Percentiles rank a stretch among this genome's conserved stretches.
Conservation (phyloP, 495 filamentous ascomycete genomes). For the Xylaria longipes region DNA sequence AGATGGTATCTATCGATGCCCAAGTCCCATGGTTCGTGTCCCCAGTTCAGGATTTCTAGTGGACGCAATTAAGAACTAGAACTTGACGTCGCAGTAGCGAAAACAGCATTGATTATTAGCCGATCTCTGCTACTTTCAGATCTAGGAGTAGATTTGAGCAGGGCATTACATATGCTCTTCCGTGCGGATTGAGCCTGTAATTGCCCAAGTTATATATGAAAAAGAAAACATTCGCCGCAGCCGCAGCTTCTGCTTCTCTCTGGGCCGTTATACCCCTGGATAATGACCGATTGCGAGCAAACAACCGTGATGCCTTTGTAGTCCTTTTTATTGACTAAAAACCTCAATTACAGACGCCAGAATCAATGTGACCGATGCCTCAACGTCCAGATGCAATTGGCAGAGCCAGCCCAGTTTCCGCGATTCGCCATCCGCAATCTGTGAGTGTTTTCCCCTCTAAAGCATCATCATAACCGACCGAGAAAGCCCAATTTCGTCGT, state of each 20-base stretch:
- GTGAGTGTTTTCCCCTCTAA: slow-evolving; percentile 44
- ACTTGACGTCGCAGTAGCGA: not conserved
- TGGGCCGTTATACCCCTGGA: not conserved
- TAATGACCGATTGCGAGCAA: not conserved
- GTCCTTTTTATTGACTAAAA: slow-evolving; percentile 60
- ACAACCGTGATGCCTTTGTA: slow-evolving; percentile 35
- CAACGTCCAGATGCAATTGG: slow-evolving; percentile 64
- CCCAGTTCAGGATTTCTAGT: not conserved
- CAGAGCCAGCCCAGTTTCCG: slow-evolving; percentile 56
- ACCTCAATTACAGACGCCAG: slow-evolving; percentile 66
- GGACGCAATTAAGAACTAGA: not conserved
- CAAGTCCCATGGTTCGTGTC: not conserved
- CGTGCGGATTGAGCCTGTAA: not conserved
- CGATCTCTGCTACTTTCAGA: slow-evolving; percentile 2
- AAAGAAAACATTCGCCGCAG: not conserved
- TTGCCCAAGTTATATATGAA: slow-evolving; percentile 1
- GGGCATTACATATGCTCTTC: not conserved
- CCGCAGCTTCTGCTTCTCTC: slow-evolving; percentile 1
- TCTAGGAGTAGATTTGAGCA: slow-evolving; percentile 1
- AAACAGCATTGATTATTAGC: slow-evolving; percentile 5
- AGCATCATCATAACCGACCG: slow-evolving; percentile 39
- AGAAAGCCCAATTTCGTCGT: slow-evolving; percentile 29
- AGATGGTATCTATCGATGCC: slow-evolving; percentile 17
- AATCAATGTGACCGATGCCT: slow-evolving; percentile 61
- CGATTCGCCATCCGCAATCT: slow-evolving; percentile 49